Base-by-base conservation (phyloP, 1,139 yeast genomes). In the Zygoascus sp. region DNA sequence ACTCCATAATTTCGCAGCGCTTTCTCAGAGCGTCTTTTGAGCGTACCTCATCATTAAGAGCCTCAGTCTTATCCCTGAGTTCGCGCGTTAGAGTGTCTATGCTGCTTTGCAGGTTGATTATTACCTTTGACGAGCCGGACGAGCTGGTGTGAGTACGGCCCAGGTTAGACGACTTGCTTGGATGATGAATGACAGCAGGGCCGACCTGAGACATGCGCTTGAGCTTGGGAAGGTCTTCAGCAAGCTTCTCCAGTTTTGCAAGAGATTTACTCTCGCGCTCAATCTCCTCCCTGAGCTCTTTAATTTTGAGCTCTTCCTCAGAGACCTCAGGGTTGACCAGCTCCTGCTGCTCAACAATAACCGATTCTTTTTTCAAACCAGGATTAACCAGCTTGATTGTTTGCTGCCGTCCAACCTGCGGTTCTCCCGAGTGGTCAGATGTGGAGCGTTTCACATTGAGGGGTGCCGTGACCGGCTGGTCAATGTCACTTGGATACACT, bases 11-110 rank as follows among this genome's bases (percentile, higher is more conserved):
- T 32, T 59, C 61, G 43, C 56, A 53, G 11, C 61, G 50, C 35
- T 56, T 59, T 44, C 47, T 45, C 20, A 55, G 43, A 2, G 61
- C 62, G 19, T 58, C 61, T 13, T 50, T 44, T 28, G 55, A 51
- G 21, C 48, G 47, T 4, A 48, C 43, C 36, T 58, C 62, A 40
- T 59, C 60, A 22, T 53, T 52, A 13, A 54, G 55, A 9, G 52
- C 51, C 23, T 58, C 59, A 16, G 50, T 50, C 45, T 58, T 58
- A 42, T 56, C 63, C 32, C 51, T 42, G 16, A 60, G 53, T 28
- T 60, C 60, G 3, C 60, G 51, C 32, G 53, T 52, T 27, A 61
- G 51, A 7, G 49, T 39, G 45, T 60, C 64, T 23, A 59, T 56
- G 13, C 55, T 53, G 23, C 48, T 48, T 39, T 61, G 63, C 16